Evolutionary conservation across 2,329 filamentous ascomycete genomes (phyloP).

Genomic region (Venturia effusa): DNA sequence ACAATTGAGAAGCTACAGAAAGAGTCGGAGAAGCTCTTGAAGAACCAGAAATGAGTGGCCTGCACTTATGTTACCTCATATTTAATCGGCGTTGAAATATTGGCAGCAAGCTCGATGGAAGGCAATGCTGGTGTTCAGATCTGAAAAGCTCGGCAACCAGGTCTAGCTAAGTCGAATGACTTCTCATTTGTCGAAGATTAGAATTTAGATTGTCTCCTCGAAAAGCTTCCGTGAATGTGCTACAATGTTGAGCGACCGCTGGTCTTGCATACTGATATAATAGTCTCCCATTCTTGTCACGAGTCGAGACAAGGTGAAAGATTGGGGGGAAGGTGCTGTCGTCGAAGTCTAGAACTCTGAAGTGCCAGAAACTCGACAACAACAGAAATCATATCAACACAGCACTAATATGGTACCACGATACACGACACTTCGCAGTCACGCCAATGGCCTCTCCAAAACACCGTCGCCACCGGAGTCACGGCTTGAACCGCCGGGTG

Average conservation of each 20-base stretch:
- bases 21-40: conserved; percentile 44
- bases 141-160: not conserved
- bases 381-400: not conserved
- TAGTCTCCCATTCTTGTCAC: not conserved
- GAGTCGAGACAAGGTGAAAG: not conserved
- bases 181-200: not conserved
- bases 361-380: not conserved
- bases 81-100: not conserved
- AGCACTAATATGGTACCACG: not conserved
- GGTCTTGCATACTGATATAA: not conserved
- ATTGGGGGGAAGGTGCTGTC: not conserved
- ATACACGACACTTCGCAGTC: not conserved
- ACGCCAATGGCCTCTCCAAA: not conserved
- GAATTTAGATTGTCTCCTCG: not conserved
- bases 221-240: not conserved
- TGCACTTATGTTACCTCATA: not conserved
- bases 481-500: not conserved
- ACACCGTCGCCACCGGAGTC: not conserved
- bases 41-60: conserved; percentile 24
- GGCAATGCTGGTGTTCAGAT: not conserved
- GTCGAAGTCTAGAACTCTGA: not conserved
- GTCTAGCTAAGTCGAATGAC: not conserved
- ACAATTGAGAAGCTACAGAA: conserved; percentile 44
- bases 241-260: not conserved
- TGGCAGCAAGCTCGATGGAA: not conserved